Base-by-base conservation (phyloP, 345 rosid genomes). In the Eucalyptus caleyi region DNA sequence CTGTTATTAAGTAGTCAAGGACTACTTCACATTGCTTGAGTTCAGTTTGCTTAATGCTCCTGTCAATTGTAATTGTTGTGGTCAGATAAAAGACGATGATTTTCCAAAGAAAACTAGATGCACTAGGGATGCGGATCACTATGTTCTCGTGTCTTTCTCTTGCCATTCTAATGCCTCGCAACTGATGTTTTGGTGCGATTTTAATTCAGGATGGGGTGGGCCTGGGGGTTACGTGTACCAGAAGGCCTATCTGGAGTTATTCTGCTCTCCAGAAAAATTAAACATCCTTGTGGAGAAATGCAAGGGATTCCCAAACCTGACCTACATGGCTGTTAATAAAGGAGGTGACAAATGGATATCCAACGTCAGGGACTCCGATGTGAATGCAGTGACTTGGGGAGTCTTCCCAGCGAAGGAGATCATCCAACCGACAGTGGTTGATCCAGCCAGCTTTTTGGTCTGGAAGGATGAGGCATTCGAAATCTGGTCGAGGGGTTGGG, bases 391-490 rank as follows among this genome's bases (percentile, higher is more conserved):
- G 65, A 98, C 99, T 6, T 98, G 99, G 99, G 99, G 99, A 90
- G 99, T 93, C 23, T 98, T 98, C 95, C 97, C 97, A 23, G 96
- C 94, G 19, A 98, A 95, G 92, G 97, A 98, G 94, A 95, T 96
- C 27, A 92, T 96, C 91, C 99, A 97, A 90, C 99, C 99, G 4
- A 98, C 99, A 2, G 96, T 97, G n/a, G 99, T 96, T 81, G 99
- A 98, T 92, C 98, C 99, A n/a, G 91, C 96, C 65, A 98, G 99
- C 93, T 98, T 98, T 92, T 87, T 89, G 89, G 96, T 96, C 87
- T 98, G 99, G 99, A 98, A 98, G 94, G 99, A 98, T 26, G 99
- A 98, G 91, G 99, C 99, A 7, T 98, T 98, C n/a, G 98, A 95
- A 90, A 96, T 96, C 86, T 98, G 99, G 99, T 92, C 99, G 65